Base-by-base conservation (phyloP, 192 early-diverging fungal species). In the Piromyces finnis region DNA sequence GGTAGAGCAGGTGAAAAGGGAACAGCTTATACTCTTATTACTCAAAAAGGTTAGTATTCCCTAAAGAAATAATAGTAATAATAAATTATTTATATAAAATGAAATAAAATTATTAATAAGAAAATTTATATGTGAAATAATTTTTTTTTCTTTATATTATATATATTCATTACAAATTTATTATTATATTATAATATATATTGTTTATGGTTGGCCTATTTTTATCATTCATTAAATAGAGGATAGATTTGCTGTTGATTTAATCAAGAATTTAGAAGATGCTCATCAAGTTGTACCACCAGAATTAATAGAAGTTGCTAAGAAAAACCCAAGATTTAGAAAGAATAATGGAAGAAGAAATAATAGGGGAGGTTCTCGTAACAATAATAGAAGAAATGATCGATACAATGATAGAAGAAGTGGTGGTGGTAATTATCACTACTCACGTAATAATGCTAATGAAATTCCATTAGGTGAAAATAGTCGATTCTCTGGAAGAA, bases 1-100 rank as follows among this genome's bases (percentile, higher is more conserved):
- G 92, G 92, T 51, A 85, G 92, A 79, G 92, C 92, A 68, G 92
- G 92, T 32, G 90, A 89, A 77, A 91, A 92, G 77, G 92, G 92
- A 17, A 89, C 85, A 1, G 92, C 92, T 14, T 88, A 87, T 78
- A 92, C 90, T 0, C 77, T 93, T 27, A 84, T 93, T 77, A 91
- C 88, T 0, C 81, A 84, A 37, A 92, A 91, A 79, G 91, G 41
- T 51, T n/a, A n/a, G n/a, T n/a, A n/a, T n/a, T n/a, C n/a, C n/a
- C n/a, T n/a, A n/a, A n/a, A n/a, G n/a, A n/a, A n/a, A n/a, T n/a
- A n/a, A n/a, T n/a, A n/a, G n/a, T n/a, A n/a, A n/a, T n/a, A n/a
- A n/a, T n/a, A n/a, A n/a, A n/a, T n/a, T n/a, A n/a, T n/a, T n/a
- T n/a, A n/a, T n/a, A n/a, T n/a, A n/a, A n/a, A n/a, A n/a, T n/a